These are phyloP conservation scores for Amylocystis lapponica DNA, from an alignment of 768 basidiomycete genomes.

Conservation along the genomic window DNA sequence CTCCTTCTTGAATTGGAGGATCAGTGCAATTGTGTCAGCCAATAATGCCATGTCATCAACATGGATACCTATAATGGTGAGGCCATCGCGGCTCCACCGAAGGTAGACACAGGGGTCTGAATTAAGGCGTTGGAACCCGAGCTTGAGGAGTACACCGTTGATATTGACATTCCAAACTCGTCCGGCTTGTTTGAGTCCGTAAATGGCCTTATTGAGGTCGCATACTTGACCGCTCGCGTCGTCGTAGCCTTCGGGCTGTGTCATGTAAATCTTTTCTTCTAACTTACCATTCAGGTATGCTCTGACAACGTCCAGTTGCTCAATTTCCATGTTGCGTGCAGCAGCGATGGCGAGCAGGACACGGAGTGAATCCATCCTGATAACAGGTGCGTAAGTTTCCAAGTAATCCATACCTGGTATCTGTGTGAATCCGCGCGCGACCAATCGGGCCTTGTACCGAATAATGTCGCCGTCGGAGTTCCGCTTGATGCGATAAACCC, in stretches of 20 bases:
- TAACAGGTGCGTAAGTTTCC: slow-evolving; percentile 27
- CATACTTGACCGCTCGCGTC: too few relatives aligned
- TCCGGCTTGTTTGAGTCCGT: slow-evolving; percentile 39
- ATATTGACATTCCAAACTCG: slow-evolving; percentile 33
- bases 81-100: background rate
- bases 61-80: background rate
- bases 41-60: slow-evolving; percentile 6
- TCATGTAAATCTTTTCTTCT: slow-evolving; percentile 37
- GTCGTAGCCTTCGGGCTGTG: slow-evolving; percentile 26
- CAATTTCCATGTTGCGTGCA: slow-evolving; percentile 17
- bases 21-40: background rate
- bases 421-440: slow-evolving; percentile 30
- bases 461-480: slow-evolving; percentile 21
- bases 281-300: slow-evolving; percentile 26
- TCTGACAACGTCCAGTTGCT: slow-evolving; percentile 21
- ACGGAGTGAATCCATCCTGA: slow-evolving; percentile 16
- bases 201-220: slow-evolving; percentile 36
- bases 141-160: slow-evolving; percentile 11
- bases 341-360: slow-evolving; percentile 21
- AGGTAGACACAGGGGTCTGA: slow-evolving; percentile 23
- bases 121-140: slow-evolving; percentile 19
- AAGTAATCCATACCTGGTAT: slow-evolving; percentile 28
- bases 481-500: slow-evolving; percentile 30
- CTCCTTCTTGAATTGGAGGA: background rate
- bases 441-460: slow-evolving; percentile 26